These are phyloP conservation scores for Hymenoscyphus repandus DNA, from an alignment of 2,329 filamentous ascomycete genomes.

Conservation along the genomic window DNA sequence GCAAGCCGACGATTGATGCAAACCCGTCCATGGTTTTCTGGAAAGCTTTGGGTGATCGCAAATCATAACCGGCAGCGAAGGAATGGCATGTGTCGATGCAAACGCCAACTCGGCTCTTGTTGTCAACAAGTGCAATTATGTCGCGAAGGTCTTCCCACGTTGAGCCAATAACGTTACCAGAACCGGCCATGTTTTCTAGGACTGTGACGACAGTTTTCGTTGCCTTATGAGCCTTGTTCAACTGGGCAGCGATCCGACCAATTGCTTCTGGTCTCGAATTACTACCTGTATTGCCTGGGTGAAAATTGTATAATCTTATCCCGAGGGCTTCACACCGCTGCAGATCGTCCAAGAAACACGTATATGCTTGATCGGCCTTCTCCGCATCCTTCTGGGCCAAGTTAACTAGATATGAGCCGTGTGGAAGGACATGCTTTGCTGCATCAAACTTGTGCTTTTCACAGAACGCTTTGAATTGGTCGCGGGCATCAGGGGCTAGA, in stretches of 20 bases:
- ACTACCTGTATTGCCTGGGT: constrained; percentile 78
- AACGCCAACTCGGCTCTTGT: constrained; percentile 82
- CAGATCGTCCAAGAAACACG: constrained; percentile 81
- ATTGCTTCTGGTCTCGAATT: constrained; percentile 65
- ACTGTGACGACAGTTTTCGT: constrained; percentile 75
- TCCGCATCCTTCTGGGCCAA: constrained; percentile 76
- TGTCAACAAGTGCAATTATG: constrained; percentile 73
- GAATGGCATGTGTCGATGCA: constrained; percentile 97
- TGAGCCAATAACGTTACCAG: constrained; percentile 80
- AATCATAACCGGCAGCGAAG: constrained; percentile 89
- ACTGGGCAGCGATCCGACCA: constrained; percentile 69
- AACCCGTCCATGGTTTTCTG: constrained; percentile 69
- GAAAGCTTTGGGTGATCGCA: constrained; percentile 72
- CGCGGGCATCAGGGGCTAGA: constrained; percentile 60
- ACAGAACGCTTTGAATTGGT: constrained; percentile 66
- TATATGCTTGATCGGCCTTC: constrained; percentile 82
- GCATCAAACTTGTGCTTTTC: constrained; percentile 66
- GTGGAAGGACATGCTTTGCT: constrained; percentile 72
- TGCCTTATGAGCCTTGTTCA: constrained; percentile 76
- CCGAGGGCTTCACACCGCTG: constrained; percentile 78
- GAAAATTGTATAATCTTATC: constrained; percentile 95
- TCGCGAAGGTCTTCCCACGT: constrained; percentile 81
- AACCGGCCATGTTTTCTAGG: constrained; percentile 92
- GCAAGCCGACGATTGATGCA: constrained; percentile 67
- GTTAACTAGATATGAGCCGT: constrained; percentile 96